Evolutionary conservation across 306 rosid species (phyloP), one percentile per base, ranked within the genome.

Genomic region (Coriaria nepalensis): DNA sequence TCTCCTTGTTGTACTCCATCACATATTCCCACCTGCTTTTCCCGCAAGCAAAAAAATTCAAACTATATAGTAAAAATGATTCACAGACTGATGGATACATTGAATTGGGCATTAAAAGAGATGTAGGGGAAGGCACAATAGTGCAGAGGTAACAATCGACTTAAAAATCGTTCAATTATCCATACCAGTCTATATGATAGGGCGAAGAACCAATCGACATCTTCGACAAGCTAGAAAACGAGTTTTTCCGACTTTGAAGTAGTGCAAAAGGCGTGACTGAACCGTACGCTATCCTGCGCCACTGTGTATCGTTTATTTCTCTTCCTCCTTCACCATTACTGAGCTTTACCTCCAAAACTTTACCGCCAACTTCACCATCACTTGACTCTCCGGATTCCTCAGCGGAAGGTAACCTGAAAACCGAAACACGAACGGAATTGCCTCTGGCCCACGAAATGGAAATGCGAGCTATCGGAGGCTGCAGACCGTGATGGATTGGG

Each of bases 391-490:
- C 9, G 37, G 78, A 53, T 49, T 52, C 56, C 8, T 62, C 62
- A 0, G 50, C 65, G 13, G 64, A 34, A 8, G 62, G 49, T 10
- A 52, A 56, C 15, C 58, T 57, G 50, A 84, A 77, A 35, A 81
- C 69, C 11, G 97, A 76, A 52, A 90, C 76, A 52, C 83, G 84
- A 43, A 90, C 81, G 15, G 84, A 64, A 64, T 79, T 84, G 60
- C 93, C 97, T 56, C 74, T 75, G 55, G 80, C 68, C 95, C 95
- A 90, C 52, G 93, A 90, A 43, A 90, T 60, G 55, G 92, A 66
- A 32, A 81, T 43, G 59, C 90, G 76, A 60, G 77, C 68, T 53
- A 83, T 55, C 9, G 96, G 90, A 59, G 83, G 71, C 52, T 67
- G 38, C 36, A 84, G 72, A 45, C 73, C 82, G 7, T 90, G 95